Conservation (phyloP, 441 rosid species). For the Populus trichocarpa region DNA sequence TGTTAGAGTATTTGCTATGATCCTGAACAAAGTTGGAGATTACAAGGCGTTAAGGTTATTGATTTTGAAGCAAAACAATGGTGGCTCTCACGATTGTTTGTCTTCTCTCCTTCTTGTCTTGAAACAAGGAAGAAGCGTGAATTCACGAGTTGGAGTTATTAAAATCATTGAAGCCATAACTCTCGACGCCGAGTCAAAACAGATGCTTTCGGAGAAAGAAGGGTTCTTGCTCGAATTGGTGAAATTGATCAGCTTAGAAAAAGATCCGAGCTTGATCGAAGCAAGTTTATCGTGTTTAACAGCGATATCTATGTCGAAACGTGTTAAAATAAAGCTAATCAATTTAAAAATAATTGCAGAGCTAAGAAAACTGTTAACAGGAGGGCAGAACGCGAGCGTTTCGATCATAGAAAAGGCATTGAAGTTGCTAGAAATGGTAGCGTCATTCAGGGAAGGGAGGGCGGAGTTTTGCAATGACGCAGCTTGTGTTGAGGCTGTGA, state of each 20-base stretch:
- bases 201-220: conserved; percentile 49
- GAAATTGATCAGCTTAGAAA: conserved; percentile 30
- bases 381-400: conserved; percentile 23
- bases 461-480: conserved; percentile 40
- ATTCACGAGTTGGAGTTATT: conserved; percentile 47
- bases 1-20: conserved; percentile 40
- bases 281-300: conserved; percentile 53
- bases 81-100: conserved; percentile 27
- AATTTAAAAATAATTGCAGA: conserved; percentile 29
- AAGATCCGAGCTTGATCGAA: conserved; percentile 47
- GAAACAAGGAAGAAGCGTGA: conserved; percentile 29
- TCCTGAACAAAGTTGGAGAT: conserved; percentile 32
- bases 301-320: conserved; percentile 44
- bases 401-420: conserved; percentile 54
- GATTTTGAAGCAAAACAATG: conserved; percentile 26
- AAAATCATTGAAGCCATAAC: conserved; percentile 54
- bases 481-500: conserved; percentile 53
- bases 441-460: conserved; percentile 66
- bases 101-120: conserved; percentile 43
- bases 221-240: conserved; percentile 42
- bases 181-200: conserved; percentile 43
- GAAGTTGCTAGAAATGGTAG: conserved; percentile 56
- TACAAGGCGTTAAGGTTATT: conserved; percentile 34
- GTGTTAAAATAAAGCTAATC: conserved; percentile 46
- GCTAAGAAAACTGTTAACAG: conserved; percentile 41